Conservation (phyloP, 192 early-diverging fungal genomes). For the Dissophora globulifera region DNA sequence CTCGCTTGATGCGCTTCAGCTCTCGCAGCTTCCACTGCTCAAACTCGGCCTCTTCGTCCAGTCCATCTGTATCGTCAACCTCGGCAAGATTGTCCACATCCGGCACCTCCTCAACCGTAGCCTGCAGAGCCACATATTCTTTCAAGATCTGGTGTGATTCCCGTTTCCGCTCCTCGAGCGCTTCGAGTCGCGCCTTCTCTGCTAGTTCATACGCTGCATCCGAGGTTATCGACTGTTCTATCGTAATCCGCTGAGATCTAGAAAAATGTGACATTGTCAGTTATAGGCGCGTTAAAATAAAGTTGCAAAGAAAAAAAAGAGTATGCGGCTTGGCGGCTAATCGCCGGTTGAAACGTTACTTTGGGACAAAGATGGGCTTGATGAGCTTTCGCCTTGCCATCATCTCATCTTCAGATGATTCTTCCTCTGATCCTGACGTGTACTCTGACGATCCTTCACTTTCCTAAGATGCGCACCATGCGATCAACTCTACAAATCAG, state of each 20-base stretch:
- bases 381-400: constrained; percentile 61
- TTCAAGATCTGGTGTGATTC: constrained; percentile 84
- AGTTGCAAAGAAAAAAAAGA: too few species aligned
- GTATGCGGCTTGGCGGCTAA: too few species aligned
- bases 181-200: constrained; percentile 60
- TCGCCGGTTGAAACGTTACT: too few species aligned
- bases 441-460: constrained; percentile 62
- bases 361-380: constrained; percentile 95
- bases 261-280: too few species aligned
- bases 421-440: constrained; percentile 83
- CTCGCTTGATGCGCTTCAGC: constrained; percentile 87
- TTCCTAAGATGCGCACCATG: too few species aligned
- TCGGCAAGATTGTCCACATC: constrained; percentile 52
- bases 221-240: constrained; percentile 65
- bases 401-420: constrained; percentile 56
- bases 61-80: constrained; percentile 92
- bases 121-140: constrained; percentile 73
- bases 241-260: constrained; percentile 70
- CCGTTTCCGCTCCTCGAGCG: constrained; percentile 70
- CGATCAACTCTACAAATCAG: too few species aligned
- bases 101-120: constrained; percentile 60
- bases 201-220: constrained; percentile 67
- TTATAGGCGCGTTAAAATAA: too few species aligned
- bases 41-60: constrained; percentile 90
- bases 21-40: constrained; percentile 93